Evolutionary conservation across 345 rosid genomes (phyloP), one percentile per base, ranked within the genome.

Genomic region (Melastoma malabathricum): DNA sequence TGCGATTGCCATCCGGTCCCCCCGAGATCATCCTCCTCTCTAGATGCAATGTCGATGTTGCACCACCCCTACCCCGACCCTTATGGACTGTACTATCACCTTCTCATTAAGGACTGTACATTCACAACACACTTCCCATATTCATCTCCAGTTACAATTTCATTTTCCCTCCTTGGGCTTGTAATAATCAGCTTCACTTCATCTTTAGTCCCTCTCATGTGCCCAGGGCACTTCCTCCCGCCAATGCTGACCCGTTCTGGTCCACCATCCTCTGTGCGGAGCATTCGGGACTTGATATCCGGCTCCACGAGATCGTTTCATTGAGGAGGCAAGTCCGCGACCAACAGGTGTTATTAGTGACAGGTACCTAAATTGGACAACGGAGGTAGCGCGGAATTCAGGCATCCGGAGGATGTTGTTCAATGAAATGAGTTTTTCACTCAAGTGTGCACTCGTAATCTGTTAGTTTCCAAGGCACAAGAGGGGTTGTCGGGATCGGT

Each of bases 201-300:
- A 4, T 56, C 17, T 74, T n/a, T 74, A 65, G 59, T 74, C 18
- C 75, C 73, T 3, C 53, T 51, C 43, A 58, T 65, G 71, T 65
- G 71, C 13, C 55, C 53, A 44, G 74, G 74, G 53, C 76, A 81
- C 67, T 66, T 67, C 72, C 72, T 78, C 75, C 79, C 19, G 61
- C 57, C 29, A 81, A 75, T 18, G 62, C 75, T 19, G 62, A 69
- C 47, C 22, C 55, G 55, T 27, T 80, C 50, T 18, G 59, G 4
- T 22, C 29, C 16, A 52, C 52, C 45, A 55, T 61, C 3, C 50
- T 53, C 15, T 50, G 46, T 44, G 58, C 39, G 13, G 50, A 16
- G 15, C 10, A 57, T 15, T 27, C 15, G 0, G 67, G 67, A 6
- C 4, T 16, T 20, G 55, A 61, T 3, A 59, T 66, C 53, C 6